Base-by-base conservation (phyloP, 2,329 filamentous ascomycete species). In the Fusarium mexicanum region DNA sequence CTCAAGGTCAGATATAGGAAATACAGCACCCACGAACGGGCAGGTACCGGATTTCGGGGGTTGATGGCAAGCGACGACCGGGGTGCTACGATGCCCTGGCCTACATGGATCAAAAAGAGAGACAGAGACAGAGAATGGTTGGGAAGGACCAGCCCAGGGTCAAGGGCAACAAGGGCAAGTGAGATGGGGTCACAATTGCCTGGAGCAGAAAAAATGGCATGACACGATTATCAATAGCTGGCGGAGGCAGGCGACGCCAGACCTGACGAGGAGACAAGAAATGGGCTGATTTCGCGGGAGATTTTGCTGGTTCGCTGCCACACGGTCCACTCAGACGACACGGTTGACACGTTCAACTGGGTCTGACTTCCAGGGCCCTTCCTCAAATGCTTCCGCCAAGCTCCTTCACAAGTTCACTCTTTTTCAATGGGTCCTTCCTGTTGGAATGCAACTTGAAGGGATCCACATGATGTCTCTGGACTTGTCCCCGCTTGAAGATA, bases 271-370 rank as follows among this genome's bases (percentile, higher is more conserved):
- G 79, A 80, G 78, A 78, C 80, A 75, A 73, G 77, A 80, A 81
- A 81, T 81, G 80, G 80, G 79, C 80, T 81, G 80, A 81, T 81
- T 76, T 80, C 77, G 75, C 71, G 76, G 75, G 75, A 78, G 69
- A 79, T 77, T 79, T 76, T 79, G 76, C 70, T 77, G 73, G 71
- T 57, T 71, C 62, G 67, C 75, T 76, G 69, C 72, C 66, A 77
- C 71, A 73, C 59, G 64, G 55, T 65, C 73, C 74, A 75, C 72
- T 67, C 72, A 44, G 47, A 55, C 61, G 72, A 69, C 64, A 75
- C 64, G 64, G 55, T 74, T 69, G 72, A 74, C 72, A 74, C 63
- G 55, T 61, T 51, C 67, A 53, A 74, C 67, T 74, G 67, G 71
- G 72, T 72, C 72, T 74, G 64, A 59, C 40, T 55, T 69, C 64